Conservation (phyloP, 2,329 filamentous ascomycete species). For the Aspergillus puulaauensis region DNA sequence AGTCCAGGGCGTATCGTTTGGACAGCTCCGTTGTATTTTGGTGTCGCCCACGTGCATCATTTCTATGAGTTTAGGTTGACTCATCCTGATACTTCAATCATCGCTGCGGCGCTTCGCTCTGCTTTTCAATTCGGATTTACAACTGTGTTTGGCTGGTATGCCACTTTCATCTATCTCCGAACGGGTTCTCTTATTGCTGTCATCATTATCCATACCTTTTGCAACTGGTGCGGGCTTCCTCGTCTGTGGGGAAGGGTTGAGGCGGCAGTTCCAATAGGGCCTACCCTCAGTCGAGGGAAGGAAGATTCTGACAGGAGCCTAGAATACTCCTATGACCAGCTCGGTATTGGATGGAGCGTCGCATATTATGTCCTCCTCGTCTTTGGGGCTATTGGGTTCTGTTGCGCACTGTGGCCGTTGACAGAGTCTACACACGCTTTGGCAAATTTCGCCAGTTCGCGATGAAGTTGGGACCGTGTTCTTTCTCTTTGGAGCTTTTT, state of each 20-base stretch:
- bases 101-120: slow-evolving; percentile 67
- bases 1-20: slow-evolving; percentile 65
- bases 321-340: slow-evolving; percentile 23
- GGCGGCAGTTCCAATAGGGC: slow-evolving; percentile 43
- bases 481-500: neutral
- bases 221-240: slow-evolving; percentile 88
- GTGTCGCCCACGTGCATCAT: slow-evolving; percentile 90
- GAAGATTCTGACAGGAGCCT: slow-evolving; percentile 31
- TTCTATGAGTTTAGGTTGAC: slow-evolving; percentile 90
- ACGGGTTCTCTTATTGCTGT: slow-evolving; percentile 78
- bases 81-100: slow-evolving; percentile 66
- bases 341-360: slow-evolving; percentile 64
- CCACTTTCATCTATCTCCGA: slow-evolving; percentile 82
- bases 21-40: slow-evolving; percentile 83
- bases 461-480: neutral
- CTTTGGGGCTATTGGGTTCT: slow-evolving; percentile 70
- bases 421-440: slow-evolving; percentile 56
- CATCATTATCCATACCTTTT: slow-evolving; percentile 79
- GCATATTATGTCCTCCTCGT: slow-evolving; percentile 78
- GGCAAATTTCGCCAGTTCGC: slow-evolving; percentile 28
- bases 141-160: slow-evolving; percentile 89
- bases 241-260: slow-evolving; percentile 78
- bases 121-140: slow-evolving; percentile 87
- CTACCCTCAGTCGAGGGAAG: slow-evolving; percentile 39
- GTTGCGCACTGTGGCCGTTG: slow-evolving; percentile 66